Percentiles rank a stretch among this genome's conserved stretches.
These are phyloP conservation scores for Eutypa lata DNA, from an alignment of 2,329 filamentous ascomycete species.

Conservation along the genomic window DNA sequence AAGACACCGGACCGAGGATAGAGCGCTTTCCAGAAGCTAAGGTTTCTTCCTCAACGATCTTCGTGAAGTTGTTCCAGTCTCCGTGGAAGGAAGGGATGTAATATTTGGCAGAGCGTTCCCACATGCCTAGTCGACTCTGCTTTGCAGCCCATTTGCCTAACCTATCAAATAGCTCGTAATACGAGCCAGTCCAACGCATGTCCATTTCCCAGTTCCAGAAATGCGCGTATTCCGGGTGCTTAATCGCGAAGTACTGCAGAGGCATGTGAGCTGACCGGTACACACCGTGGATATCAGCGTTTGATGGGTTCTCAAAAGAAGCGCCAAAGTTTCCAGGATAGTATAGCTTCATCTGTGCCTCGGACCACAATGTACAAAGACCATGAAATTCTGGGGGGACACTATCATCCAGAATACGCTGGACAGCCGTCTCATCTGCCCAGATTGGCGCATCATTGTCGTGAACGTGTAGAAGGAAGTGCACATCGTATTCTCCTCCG, in stretches of 20 bases:
- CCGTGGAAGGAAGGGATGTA: slow-evolving; percentile 71
- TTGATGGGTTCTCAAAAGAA: slow-evolving; percentile 56
- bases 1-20: slow-evolving; percentile 66
- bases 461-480: slow-evolving; percentile 83
- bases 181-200: slow-evolving; percentile 61
- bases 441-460: slow-evolving; percentile 77
- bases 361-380: slow-evolving; percentile 80
- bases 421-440: slow-evolving; percentile 72
- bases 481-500: slow-evolving; percentile 77
- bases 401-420: slow-evolving; percentile 65
- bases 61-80: slow-evolving; percentile 68
- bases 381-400: slow-evolving; percentile 73
- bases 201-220: slow-evolving; percentile 74
- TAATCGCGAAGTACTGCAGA: slow-evolving; percentile 61
- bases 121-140: slow-evolving; percentile 69
- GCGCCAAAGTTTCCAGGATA: slow-evolving; percentile 71
- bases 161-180: slow-evolving; percentile 70
- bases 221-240: slow-evolving; percentile 62
- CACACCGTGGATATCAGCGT: slow-evolving; percentile 63
- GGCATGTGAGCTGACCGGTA: slow-evolving; percentile 64
- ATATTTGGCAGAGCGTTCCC: slow-evolving; percentile 75
- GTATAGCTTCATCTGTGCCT: slow-evolving; percentile 76
- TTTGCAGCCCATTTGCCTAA: slow-evolving; percentile 63
- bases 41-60: slow-evolving; percentile 61
- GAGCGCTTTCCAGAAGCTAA: slow-evolving; percentile 47